Base-by-base conservation (phyloP, 2,329 filamentous ascomycete genomes). In the Apiospora koreana region DNA sequence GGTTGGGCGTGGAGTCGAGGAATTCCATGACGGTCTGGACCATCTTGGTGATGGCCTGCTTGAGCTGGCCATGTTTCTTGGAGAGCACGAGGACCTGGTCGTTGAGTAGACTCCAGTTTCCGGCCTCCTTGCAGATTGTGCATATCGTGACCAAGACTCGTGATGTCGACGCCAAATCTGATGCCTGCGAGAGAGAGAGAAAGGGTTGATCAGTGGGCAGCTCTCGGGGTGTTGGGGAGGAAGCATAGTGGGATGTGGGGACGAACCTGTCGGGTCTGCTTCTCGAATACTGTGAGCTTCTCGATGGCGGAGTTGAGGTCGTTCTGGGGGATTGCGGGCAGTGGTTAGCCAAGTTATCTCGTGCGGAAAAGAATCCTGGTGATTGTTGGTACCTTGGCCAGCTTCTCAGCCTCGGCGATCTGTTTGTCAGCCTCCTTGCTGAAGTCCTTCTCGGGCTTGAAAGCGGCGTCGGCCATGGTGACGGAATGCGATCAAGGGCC, bases 31-130 rank as follows among this genome's bases (percentile, higher is more conserved):
- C 94, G 65, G 92, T 92, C 86, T 99, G 96, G 72, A 99, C 95
- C 96, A 99, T 99, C 86, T 95, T 96, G 77, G 96, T 98, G 78
- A 95, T 96, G 79, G 96, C 96, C 84, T 98, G 96, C 84, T 99
- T 99, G 80, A 99, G 94, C 86, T 99, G 96, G 77, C 95, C 94
- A 93, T 99, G 96, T 87, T 99, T 99, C 91, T 99, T 99, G 75
- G 96, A 98, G 70, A 99, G 88, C 74, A 98, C 88, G 77, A 97
- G 88, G 73, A 97, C 94, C 85, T 99, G 96, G 84, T 99, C 96
- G 81, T 97, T 98, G 84, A 99, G 89, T 78, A 98, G 85, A 81
- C 90, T 91, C 96, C 96, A 99, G 82, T 99, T 94, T 75, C 92
- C 92, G 25, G 93, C 91, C 82, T 97, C 88, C 84, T 98, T 98